A percentile compares a stretch with the other conserved stretches of the same genome.
These are phyloP conservation scores for Diplotaxis tenuifolia DNA, from an alignment of 345 rosid genomes.

Conservation along the genomic window DNA sequence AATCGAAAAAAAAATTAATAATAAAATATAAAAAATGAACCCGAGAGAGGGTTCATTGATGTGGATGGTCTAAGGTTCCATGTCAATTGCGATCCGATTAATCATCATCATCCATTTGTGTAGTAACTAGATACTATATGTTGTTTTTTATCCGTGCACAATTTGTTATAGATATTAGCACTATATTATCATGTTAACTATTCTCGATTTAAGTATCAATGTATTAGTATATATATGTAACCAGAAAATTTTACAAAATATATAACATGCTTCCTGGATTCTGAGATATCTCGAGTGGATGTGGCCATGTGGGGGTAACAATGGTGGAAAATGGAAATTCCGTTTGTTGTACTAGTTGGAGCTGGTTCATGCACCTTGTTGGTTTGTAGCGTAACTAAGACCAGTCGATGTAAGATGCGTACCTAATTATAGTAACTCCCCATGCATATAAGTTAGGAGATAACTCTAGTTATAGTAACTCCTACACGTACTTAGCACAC, in stretches of 20 bases:
- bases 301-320: constrained; percentile 40
- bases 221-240: neutral
- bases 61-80: neutral
- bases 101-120: neutral
- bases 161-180: neutral
- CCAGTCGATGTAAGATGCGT: constrained; percentile 1
- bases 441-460: constrained; percentile 8
- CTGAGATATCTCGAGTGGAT: constrained; percentile 52
- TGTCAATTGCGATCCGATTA: neutral
- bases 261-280: constrained; percentile 30
- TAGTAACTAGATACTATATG: neutral
- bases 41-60: too few species aligned
- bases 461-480: constrained; percentile 14
- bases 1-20: too few species aligned
- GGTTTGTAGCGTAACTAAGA: constrained; percentile 4
- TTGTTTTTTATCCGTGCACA: neutral
- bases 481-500: neutral
- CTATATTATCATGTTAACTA: neutral
- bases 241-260: neutral
- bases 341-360: constrained; percentile 17
- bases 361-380: constrained; percentile 43
- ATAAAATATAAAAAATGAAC: too few species aligned
- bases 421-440: constrained; percentile 12
- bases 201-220: neutral
- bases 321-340: constrained; percentile 18